Evolutionary conservation across 2,329 filamentous ascomycete species (phyloP), one percentile per base, ranked within the genome.

Genomic region (Fusarium sp.): DNA sequence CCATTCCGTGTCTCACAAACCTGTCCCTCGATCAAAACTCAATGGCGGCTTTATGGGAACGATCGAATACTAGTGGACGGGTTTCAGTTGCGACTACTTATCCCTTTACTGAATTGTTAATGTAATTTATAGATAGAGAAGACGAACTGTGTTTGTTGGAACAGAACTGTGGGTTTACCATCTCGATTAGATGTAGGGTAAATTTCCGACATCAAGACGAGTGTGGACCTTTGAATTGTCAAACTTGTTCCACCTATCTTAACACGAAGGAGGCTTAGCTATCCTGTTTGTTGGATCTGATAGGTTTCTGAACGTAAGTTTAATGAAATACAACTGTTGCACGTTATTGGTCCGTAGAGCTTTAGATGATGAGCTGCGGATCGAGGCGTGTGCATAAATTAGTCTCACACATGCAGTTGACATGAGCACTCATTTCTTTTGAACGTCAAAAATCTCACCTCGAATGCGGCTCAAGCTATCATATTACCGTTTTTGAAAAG

Each of bases 321-420:
- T 43, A 22, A 50, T 56, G 36, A 47, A 33, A 34, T 38, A 42
- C 15, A 33, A 31, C 28, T 28, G 34, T 22, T 43, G 28, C 26
- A 28, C 24, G 45, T 33, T 43, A 39, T 65, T 51, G 50, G 51
- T 38, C 33, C 17, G n/a, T 40, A 40, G 28, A 19, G 50, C 36
- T 59, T 39, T 8, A 24, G 17, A 17, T 31, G 22, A 40, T 62
- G 22, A 51, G 24, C 36, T 22, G 28, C n/a, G 21, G 22, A 60
- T 46, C 24, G 42, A 46, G 55, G 60, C 40, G 65, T 66, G 65
- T 55, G 50, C 60, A 68, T 62, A 31, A 42, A 19, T 26, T 47
- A 51, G 50, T 42, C 42, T 65, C 15, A 61, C 31, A 55, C 34
- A 38, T 64, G 59, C 52, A 58, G 39, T 22, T 39, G 14, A 52